Evolutionary conservation across 176 grass and related monocot genomes (phyloP).

Genomic region (Luzula sylvatica): DNA sequence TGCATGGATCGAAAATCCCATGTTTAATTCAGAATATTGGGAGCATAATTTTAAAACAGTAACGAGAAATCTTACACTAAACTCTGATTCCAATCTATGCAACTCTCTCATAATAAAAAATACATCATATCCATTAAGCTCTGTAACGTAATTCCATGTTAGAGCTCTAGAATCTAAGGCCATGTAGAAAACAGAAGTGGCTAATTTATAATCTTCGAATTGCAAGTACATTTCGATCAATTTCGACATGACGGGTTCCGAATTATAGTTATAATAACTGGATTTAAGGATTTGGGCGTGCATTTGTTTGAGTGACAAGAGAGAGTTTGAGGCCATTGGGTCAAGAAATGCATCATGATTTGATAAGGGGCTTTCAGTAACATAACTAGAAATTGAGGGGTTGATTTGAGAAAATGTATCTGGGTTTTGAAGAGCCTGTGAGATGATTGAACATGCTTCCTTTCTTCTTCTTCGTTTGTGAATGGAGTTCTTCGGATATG

Average conservation of each 20-base stretch:
- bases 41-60: conserved; percentile 41
- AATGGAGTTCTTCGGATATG: conserved; percentile 4
- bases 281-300: conserved; percentile 25
- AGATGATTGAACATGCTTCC: background rate
- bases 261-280: background rate
- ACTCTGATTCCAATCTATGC: conserved; percentile 18
- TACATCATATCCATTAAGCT: background rate
- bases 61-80: conserved; percentile 32
- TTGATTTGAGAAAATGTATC: background rate
- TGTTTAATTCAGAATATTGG: conserved; percentile 12
- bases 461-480: conserved; percentile 4
- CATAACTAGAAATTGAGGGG: conserved; percentile 10
- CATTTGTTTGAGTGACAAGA: conserved; percentile 22
- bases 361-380: background rate
- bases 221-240: conserved; percentile 26
- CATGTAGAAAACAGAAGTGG: conserved; percentile 21
- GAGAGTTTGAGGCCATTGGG: conserved; percentile 4
- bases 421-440: conserved; percentile 7
- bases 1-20: conserved; percentile 57
- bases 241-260: background rate
- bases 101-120: conserved; percentile 26
- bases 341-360: background rate
- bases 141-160: conserved; percentile 15
- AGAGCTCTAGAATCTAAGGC: conserved; percentile 14
- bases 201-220: conserved; percentile 22